Percentiles rank a stretch among this genome's conserved stretches.
These are phyloP conservation scores for Rhynchospora pubera DNA, from an alignment of 176 grass and related monocot species.

Conservation along the genomic window DNA sequence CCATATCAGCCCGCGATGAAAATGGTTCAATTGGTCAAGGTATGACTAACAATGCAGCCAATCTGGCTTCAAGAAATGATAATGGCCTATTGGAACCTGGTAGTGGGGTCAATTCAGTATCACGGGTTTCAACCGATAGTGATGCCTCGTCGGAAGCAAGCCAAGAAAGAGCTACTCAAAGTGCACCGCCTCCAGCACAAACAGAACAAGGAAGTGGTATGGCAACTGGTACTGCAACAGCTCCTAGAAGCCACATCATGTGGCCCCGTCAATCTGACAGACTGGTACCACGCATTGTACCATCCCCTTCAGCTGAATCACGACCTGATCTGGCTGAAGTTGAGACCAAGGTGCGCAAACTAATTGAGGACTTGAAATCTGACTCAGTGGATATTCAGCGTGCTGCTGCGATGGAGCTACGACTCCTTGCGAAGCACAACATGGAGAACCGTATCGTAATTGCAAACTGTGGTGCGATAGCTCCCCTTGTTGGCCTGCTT, in stretches of 20 bases:
- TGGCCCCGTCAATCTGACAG: slow-evolving; percentile 51
- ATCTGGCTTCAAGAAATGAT: slow-evolving; percentile 20
- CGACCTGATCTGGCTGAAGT: slow-evolving; percentile 45
- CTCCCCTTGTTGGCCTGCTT: slow-evolving; percentile 58
- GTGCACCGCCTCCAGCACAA: slow-evolving; percentile 31
- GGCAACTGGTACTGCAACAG: background rate
- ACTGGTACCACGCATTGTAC: slow-evolving; percentile 51
- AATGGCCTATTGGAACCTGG: slow-evolving; percentile 15
- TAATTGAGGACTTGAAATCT: slow-evolving; percentile 55
- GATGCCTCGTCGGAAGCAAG: slow-evolving; percentile 40
- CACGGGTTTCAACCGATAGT: slow-evolving; percentile 42
- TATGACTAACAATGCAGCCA: slow-evolving; percentile 14
- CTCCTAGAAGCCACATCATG: slow-evolving; percentile 33
- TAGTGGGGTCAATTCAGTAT: slow-evolving; percentile 25
- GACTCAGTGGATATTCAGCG: slow-evolving; percentile 40
- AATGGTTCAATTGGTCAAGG: slow-evolving; percentile 18
- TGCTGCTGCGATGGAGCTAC: slow-evolving; percentile 50
- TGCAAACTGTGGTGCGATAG: slow-evolving; percentile 52
- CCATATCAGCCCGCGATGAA: slow-evolving; percentile 27
- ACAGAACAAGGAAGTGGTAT: background rate
- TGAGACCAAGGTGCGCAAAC: slow-evolving; percentile 36
- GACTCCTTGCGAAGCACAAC: slow-evolving; percentile 51
- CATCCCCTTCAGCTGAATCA: slow-evolving; percentile 51
- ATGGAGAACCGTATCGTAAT: slow-evolving; percentile 66
- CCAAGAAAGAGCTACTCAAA: slow-evolving; percentile 13